A percentile compares a stretch with the other conserved stretches of the same genome.
Conservation (phyloP, 2,329 filamentous ascomycete species). For the Nothophoma quercina region DNA sequence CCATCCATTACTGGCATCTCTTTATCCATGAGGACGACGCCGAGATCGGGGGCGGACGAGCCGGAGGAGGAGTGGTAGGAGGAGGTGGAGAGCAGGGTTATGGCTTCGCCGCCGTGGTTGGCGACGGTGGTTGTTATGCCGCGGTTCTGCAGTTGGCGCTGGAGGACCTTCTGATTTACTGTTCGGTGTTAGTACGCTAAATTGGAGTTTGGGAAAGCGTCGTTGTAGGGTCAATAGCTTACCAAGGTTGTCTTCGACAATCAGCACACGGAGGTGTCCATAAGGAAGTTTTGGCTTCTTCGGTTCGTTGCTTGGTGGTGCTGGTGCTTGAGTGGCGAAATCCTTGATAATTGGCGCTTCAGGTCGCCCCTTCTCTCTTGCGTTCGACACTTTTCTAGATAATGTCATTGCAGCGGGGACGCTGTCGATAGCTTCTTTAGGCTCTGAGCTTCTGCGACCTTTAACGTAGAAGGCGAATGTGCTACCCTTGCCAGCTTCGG, state of each 20-base stretch:
- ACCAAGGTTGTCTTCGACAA: conserved; percentile 54
- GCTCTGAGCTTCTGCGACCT: conserved; percentile 63
- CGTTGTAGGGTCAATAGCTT: no score
- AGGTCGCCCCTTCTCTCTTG: conserved; percentile 31
- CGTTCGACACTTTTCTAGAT: conserved; percentile 40
- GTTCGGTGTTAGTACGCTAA: conserved; percentile 11
- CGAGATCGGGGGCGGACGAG: conserved; percentile 34
- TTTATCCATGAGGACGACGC: conserved; percentile 50
- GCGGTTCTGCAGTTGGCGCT: conserved; percentile 58
- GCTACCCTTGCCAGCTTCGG: conserved; percentile 71
- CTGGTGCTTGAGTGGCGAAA: conserved; percentile 37
- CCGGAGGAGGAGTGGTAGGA: conserved; percentile 51
- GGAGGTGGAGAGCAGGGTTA: conserved; percentile 54
- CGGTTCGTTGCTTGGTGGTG: conserved; percentile 14
- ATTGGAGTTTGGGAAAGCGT: background rate
- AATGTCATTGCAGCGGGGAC: conserved; percentile 32
- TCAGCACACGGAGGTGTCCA: conserved; percentile 45
- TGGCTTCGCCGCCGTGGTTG: conserved; percentile 59
- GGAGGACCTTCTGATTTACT: conserved; percentile 60
- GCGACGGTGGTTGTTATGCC: conserved; percentile 57
- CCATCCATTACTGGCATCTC: conserved; percentile 56
- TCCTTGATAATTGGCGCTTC: conserved; percentile 43
- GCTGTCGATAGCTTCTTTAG: conserved; percentile 41
- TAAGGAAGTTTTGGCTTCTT: conserved; percentile 23
- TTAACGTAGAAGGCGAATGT: conserved; percentile 81